Evolutionary conservation across 148 eudicot genomes (phyloP).

Genomic region (Heliosperma pusillum): DNA sequence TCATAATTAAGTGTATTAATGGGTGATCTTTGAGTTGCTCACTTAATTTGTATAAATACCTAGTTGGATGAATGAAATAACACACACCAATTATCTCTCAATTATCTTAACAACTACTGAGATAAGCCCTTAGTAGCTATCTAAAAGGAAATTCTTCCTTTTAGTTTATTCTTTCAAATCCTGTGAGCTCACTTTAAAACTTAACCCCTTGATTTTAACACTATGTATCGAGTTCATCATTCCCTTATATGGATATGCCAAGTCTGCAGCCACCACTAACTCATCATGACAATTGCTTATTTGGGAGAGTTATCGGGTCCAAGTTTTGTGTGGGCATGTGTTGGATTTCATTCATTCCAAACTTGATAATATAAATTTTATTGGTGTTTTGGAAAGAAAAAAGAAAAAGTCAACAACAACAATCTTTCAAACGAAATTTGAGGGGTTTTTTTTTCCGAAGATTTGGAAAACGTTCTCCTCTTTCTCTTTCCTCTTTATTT

Average conservation of each 20-base stretch:
- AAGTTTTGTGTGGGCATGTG: not conserved
- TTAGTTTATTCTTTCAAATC: not conserved
- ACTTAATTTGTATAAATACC: no score
- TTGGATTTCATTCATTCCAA: not conserved
- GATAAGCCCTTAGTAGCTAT: not conserved
- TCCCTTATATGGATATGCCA: not conserved
- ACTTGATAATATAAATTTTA: not conserved
- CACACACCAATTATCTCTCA: no score
- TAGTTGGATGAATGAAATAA: no score
- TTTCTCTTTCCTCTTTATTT: not conserved
- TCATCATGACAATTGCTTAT: not conserved
- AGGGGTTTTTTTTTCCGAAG: no score
- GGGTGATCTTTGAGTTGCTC: no score
- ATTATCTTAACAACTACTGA: no score
- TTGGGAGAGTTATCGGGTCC: not conserved
- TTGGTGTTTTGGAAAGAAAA: not conserved
- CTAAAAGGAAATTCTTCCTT: not conserved
- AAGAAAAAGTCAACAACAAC: not conserved
- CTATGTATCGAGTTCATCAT: not conserved
- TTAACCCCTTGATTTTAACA: not conserved
- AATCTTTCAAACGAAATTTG: no score
- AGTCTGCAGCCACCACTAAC: not conserved
- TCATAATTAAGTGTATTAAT: no score
- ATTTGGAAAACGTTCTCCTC: not conserved
- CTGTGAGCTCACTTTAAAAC: not conserved